Evolutionary conservation across 2,329 filamentous ascomycete genomes (phyloP).

Genomic region (Leptosphaerulina australis): DNA sequence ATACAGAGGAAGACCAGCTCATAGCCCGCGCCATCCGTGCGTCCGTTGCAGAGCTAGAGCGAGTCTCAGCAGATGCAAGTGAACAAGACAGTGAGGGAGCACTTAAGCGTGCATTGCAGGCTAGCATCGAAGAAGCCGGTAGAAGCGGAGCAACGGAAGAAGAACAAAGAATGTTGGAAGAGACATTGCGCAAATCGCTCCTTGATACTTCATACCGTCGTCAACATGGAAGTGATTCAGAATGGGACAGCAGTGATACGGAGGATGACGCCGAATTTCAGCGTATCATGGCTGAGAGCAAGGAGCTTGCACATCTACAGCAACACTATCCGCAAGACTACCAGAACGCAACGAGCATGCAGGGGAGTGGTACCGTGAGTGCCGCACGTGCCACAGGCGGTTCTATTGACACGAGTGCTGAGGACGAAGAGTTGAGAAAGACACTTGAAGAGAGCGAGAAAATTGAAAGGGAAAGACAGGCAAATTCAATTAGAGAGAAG

Average conservation of each 20-base stretch:
- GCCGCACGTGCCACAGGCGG: slow-evolving; percentile 1
- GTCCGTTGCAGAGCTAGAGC: slow-evolving; percentile 66
- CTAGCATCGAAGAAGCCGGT: slow-evolving; percentile 55
- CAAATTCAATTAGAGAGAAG: slow-evolving; percentile 48
- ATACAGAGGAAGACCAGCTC: slow-evolving; percentile 70
- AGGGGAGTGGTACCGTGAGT: slow-evolving; percentile 13
- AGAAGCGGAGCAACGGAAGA: slow-evolving; percentile 40
- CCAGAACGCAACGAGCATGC: slow-evolving; percentile 12
- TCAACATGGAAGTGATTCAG: slow-evolving; percentile 29
- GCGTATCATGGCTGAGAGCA: slow-evolving; percentile 45
- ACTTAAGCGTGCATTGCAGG: slow-evolving; percentile 57
- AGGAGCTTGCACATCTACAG: slow-evolving; percentile 39
- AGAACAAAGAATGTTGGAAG: slow-evolving; percentile 52
- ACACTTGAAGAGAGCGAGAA: slow-evolving; percentile 37
- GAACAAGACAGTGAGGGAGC: slow-evolving; percentile 54
- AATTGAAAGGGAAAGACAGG: slow-evolving; percentile 49
- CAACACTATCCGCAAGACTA: slow-evolving; percentile 28
- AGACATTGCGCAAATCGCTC: slow-evolving; percentile 53
- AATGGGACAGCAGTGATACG: slow-evolving; percentile 39
- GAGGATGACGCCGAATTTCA: slow-evolving; percentile 47
- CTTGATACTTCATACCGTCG: slow-evolving; percentile 46
- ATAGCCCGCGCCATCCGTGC: slow-evolving; percentile 77
- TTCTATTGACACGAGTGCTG: neutral
- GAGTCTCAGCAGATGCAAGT: slow-evolving; percentile 37
- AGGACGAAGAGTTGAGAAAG: slow-evolving; percentile 36